Evolutionary conservation across 208 protist genomes (phyloP), one percentile per base, ranked within the genome.

Genomic region (Leishmania aethiopica): DNA sequence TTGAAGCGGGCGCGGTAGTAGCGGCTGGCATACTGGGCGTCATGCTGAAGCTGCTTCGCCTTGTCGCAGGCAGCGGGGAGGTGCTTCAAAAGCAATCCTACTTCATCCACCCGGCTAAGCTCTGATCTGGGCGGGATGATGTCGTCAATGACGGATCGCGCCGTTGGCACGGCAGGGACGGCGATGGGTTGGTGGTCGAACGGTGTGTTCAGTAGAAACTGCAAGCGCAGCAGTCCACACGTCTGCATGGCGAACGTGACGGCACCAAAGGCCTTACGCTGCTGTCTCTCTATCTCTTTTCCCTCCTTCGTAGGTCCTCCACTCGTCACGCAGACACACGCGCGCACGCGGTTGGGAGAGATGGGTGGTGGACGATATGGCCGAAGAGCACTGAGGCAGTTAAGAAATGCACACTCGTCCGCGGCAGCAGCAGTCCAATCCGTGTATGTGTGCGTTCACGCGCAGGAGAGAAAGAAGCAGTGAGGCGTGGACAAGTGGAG

Each of bases 1-100:
- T 84, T 86, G 69, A 93, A 91, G 49, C 93, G 91, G 32, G 82
- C 90, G 37, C 93, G 84, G 80, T 96, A 96, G 78, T 96, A 96
- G 11, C 82, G 85, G 55, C 86, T 88, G 5, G 91, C 89, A 15
- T 87, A 85, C 73, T 90, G 82, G 1, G 91, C 87, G 3, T 89
- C 77, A 22, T 94, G 82, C 35, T 91, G 79, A 7, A 84, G 82
- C 59, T 88, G 77, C 78, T 94, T 95, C 35, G 85, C 87, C 57
- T 37, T 45, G 66, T 96, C 86, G 73, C 91, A 95, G 51, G 81
- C 77, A 10, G 49, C 77, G 37, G 93, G 90, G 8, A 96, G 86
- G 5, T 86, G 74, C 66, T 88, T 64, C 53, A 96, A 88, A 71
- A 96, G 75, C 10, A 86, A 53, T 28, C 77, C 60, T 11, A 96